Evolutionary conservation across 768 basidiomycete genomes (phyloP).

Genomic region (Crepidotus variabilis): DNA sequence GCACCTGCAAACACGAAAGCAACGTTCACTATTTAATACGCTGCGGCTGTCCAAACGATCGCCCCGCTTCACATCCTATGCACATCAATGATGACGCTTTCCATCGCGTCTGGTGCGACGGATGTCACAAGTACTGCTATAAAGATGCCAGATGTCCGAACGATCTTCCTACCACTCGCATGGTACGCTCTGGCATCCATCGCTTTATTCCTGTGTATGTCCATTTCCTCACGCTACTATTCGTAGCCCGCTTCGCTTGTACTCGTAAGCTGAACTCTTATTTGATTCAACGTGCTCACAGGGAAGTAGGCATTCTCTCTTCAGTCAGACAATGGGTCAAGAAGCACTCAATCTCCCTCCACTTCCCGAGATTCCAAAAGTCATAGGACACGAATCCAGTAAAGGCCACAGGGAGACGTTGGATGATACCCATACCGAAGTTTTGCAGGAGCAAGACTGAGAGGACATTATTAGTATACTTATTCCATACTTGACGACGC

Average conservation of each 20-base stretch:
- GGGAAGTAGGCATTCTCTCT: background rate
- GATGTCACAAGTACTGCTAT: slow-evolving; percentile 24
- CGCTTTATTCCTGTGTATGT: slow-evolving; percentile 3
- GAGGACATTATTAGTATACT: too few relatives aligned
- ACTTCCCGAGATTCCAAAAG: background rate
- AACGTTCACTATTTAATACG: slow-evolving; percentile 9
- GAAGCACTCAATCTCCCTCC: background rate
- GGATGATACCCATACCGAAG: too few relatives aligned
- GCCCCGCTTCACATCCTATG: slow-evolving; percentile 17
- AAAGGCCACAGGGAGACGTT: background rate
- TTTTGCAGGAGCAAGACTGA: too few relatives aligned
- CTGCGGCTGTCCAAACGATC: slow-evolving; percentile 26
- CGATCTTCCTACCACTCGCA: slow-evolving; percentile 10
- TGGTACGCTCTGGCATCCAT: slow-evolving; percentile 5
- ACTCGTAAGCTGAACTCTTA: slow-evolving; percentile 10
- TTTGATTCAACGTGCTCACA: slow-evolving; percentile 8
- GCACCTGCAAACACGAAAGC: background rate
- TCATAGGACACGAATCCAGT: background rate
- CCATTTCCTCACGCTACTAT: slow-evolving; percentile 5
- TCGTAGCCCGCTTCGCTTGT: slow-evolving; percentile 3
- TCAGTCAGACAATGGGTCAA: background rate
- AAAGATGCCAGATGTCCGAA: slow-evolving; percentile 17
- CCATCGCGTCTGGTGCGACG: slow-evolving; percentile 26
- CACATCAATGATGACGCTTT: slow-evolving; percentile 21
- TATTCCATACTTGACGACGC: too few relatives aligned